Conservation (phyloP, 345 rosid species). For the Trapa bicornis region DNA sequence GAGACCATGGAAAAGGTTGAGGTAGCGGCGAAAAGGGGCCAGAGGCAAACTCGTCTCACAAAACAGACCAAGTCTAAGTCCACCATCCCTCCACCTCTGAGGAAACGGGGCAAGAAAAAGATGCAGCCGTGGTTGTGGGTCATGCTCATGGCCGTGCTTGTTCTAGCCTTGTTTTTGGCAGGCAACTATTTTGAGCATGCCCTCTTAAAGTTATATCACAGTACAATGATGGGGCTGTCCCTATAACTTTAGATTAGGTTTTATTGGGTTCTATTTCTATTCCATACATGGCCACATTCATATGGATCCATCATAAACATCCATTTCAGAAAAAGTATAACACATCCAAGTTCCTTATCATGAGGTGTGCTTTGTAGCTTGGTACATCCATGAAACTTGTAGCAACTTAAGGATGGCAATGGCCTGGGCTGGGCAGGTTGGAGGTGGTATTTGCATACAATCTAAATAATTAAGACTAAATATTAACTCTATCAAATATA, state of each 20-base stretch:
- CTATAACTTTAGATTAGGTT: background rate
- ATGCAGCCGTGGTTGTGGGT: constrained; percentile 79
- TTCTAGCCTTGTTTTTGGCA: constrained; percentile 38
- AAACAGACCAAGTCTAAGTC: constrained; percentile 53
- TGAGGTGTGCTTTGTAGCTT: no score
- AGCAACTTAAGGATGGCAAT: no score
- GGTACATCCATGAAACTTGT: no score
- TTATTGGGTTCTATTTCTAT: background rate
- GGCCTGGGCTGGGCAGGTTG: no score
- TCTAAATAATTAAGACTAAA: no score
- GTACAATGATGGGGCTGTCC: no score
- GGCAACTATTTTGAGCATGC: constrained; percentile 8
- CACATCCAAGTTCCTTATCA: no score
- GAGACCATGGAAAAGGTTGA: constrained; percentile 23
- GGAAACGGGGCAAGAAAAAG: constrained; percentile 59
- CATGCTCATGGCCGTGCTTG: constrained; percentile 18
- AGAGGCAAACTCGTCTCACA: constrained; percentile 29
- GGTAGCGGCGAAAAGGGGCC: constrained; percentile 24
- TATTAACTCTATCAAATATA: no score
- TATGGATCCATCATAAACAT: no score
- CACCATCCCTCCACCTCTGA: constrained; percentile 50
- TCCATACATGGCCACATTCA: background rate
- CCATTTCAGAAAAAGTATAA: no score
- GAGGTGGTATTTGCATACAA: no score
- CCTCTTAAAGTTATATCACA: no score